These are phyloP conservation scores for Tolypocladium sp. DNA, from an alignment of 2,329 filamentous ascomycete species.

Conservation along the genomic window DNA sequence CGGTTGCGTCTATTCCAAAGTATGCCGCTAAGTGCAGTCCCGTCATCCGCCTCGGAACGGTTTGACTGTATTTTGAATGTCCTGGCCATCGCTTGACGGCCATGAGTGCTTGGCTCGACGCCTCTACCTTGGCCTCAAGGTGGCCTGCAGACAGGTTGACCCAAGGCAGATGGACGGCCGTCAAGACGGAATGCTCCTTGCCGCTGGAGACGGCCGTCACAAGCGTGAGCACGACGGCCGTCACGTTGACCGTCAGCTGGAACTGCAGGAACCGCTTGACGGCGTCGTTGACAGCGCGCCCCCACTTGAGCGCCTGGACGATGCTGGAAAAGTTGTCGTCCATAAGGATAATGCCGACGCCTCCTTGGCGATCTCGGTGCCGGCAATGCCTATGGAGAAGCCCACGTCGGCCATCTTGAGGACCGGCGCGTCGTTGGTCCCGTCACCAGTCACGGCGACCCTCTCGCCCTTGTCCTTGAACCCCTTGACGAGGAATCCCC, in stretches of 20 bases:
- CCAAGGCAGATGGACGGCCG: constrained; percentile 86
- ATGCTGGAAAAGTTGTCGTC: constrained; percentile 85
- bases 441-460: constrained; percentile 78
- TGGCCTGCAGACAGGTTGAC: too few relatives aligned
- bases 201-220: constrained; percentile 70
- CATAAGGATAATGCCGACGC: constrained; percentile 82
- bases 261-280: constrained; percentile 71
- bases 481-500: constrained; percentile 59
- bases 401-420: constrained; percentile 75
- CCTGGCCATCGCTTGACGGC: too few relatives aligned
- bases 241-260: constrained; percentile 83
- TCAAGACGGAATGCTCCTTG: constrained; percentile 66
- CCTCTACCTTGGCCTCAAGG: too few relatives aligned
- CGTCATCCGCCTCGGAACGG: too few relatives aligned
- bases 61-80: too few relatives aligned
- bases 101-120: too few relatives aligned
- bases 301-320: constrained; percentile 75
- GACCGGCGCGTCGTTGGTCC: constrained; percentile 75
- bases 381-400: constrained; percentile 82
- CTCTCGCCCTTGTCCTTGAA: constrained; percentile 67
- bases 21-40: too few relatives aligned
- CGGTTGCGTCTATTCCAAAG: too few relatives aligned
- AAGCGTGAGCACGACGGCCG: constrained; percentile 79
- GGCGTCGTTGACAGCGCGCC: constrained; percentile 66
- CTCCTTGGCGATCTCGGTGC: constrained; percentile 78